Base-by-base conservation (phyloP, 768 basidiomycete species). In the Boletus pseudopeckii region DNA sequence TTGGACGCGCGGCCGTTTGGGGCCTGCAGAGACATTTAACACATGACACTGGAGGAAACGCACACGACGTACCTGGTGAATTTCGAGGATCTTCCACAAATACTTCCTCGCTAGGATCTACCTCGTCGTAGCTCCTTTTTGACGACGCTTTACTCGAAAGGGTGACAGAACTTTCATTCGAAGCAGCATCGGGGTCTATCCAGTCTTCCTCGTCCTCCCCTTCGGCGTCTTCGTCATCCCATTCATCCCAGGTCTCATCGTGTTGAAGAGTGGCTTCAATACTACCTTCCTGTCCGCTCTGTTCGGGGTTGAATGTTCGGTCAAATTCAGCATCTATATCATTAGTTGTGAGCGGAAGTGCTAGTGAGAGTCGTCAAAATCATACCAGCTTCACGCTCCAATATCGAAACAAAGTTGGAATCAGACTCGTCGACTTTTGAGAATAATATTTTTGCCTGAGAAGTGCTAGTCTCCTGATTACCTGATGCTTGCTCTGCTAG, bases 101-200 rank as follows among this genome's bases (percentile, higher is more conserved):
- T 10, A 67, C 67, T 14, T 74, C 75, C 48, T 77, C 80, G 14
- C 65, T 58, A 39, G 71, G 69, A 22, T 80, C 78, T 53, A 80
- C 74, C 52, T 79, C 79, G 38, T 83, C 77, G 26, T 64, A 56
- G n/a, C 58, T 50, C 54, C 73, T 61, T 68, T 86, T 86, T 34
- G 82, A 82, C 38, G 79, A 72, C 24, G 44, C 65, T 48, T 63
- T 80, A 62, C 82, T 84, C 13, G 81, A 82, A 46, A 84, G 69
- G 2, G 83, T 82, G 45, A 75, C 70, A 17, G 79, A 83, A 43
- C 78, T 85, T 51, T 80, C 70, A 53, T 77, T 78, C 15, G 80
- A 81, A 8, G 67, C 69, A 14, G 76, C 72, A 28, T 80, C 80
- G 26, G 75, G 72, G 43, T 78, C 75, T 47, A 72, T 74, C 79